A percentile compares a stretch with the other conserved stretches of the same genome.
Evolutionary conservation across 441 rosid species (phyloP).

Genomic region (Populus hybrid): DNA sequence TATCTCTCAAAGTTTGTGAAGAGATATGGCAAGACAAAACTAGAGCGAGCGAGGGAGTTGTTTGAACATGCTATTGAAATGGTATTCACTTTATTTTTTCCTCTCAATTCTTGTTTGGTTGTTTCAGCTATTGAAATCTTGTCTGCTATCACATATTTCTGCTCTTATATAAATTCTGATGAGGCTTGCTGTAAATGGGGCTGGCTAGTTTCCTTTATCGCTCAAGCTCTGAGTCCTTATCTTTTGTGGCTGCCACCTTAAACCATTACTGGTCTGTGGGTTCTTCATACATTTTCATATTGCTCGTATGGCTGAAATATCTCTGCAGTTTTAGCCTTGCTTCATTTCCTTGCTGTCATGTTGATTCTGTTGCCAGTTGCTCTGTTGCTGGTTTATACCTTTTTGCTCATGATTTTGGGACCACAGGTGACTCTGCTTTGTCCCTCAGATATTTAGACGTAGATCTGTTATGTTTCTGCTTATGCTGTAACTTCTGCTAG

Average conservation of each 20-base stretch:
- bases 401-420: not conserved
- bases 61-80: slow-evolving; percentile 86
- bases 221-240: not conserved
- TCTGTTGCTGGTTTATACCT: not conserved
- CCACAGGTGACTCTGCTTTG: not conserved
- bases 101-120: not conserved
- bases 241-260: not conserved
- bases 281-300: not conserved
- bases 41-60: slow-evolving; percentile 90
- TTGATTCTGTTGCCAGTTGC: not conserved
- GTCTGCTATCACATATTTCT: not conserved
- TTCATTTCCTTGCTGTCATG: not conserved
- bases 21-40: slow-evolving; percentile 80
- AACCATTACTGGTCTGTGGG: not conserved
- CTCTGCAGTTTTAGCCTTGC: not conserved
- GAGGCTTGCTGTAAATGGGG: not conserved
- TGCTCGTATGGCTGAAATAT: not conserved
- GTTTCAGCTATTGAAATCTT: not conserved
- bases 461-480: too few species aligned
- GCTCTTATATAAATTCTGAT: not conserved
- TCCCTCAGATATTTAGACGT: too few species aligned
- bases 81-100: slow-evolving; percentile 22
- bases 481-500: not conserved
- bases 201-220: not conserved
- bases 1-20: slow-evolving; percentile 84